Evolutionary conservation across 306 rosid species (phyloP).

Genomic region (Quillaja saponaria): DNA sequence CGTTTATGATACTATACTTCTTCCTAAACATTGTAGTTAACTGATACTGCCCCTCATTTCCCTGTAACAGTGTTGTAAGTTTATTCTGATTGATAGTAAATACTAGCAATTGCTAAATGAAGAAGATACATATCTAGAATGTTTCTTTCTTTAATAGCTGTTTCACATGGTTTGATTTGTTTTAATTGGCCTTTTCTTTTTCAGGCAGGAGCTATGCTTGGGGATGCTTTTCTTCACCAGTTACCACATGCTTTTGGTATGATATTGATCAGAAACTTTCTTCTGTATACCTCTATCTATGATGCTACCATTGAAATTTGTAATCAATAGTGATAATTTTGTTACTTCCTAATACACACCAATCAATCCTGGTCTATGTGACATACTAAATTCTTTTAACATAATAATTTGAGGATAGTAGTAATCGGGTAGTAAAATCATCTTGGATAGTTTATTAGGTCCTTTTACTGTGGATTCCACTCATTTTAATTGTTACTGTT

Average conservation of each 20-base stretch:
- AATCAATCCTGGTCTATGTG: too few species aligned
- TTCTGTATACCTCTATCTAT: too few species aligned
- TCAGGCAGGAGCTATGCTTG: slow-evolving; percentile 99
- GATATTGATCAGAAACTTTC: slow-evolving; percentile 25
- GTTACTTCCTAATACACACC: too few species aligned
- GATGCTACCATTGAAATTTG: too few species aligned
- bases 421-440: too few species aligned
- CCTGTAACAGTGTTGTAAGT: background rate
- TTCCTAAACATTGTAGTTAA: slow-evolving; percentile 9
- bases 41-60: slow-evolving; percentile 1
- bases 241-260: slow-evolving; percentile 97
- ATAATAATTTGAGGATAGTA: too few species aligned
- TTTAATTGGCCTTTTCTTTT: slow-evolving; percentile 26
- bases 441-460: too few species aligned
- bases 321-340: too few species aligned
- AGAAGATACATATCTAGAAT: background rate
- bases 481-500: too few species aligned
- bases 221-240: slow-evolving; percentile 99
- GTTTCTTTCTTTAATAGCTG: slow-evolving; percentile 14
- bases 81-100: slow-evolving; percentile 8
- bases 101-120: slow-evolving; percentile 24
- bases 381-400: too few species aligned
- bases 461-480: too few species aligned
- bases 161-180: slow-evolving; percentile 22
- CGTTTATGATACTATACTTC: background rate